Percentiles rank a stretch among this genome's conserved stretches.
These are phyloP conservation scores for Erigeron philadelphicus DNA, from an alignment of 140 eudicot genomes.

Conservation along the genomic window DNA sequence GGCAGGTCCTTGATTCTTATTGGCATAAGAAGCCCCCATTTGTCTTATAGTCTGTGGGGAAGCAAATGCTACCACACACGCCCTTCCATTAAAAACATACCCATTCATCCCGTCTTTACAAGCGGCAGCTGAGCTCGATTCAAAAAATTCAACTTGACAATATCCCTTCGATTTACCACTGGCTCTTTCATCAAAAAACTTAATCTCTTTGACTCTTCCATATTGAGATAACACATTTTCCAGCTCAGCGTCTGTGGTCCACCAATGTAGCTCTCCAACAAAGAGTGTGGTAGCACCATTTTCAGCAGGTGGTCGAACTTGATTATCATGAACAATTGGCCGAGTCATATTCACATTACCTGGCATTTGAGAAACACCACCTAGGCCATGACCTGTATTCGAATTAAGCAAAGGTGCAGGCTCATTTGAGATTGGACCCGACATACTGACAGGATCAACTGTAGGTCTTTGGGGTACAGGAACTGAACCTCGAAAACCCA, in stretches of 20 bases:
- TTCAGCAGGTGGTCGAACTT: slow-evolving; percentile 47
- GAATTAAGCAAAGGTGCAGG: slow-evolving; percentile 41
- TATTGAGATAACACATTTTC: slow-evolving; percentile 71
- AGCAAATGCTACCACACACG: slow-evolving; percentile 94
- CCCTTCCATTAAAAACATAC: slow-evolving; percentile 68
- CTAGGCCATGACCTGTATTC: slow-evolving; percentile 34
- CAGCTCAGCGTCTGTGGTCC: slow-evolving; percentile 97
- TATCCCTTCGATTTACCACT: slow-evolving; percentile 96
- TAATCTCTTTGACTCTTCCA: slow-evolving; percentile 85
- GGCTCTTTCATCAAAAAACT: slow-evolving; percentile 90
- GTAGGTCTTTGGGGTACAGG: slow-evolving; percentile 36
- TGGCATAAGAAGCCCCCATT: slow-evolving; percentile 70
- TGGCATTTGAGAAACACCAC: slow-evolving; percentile 44
- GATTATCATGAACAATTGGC: slow-evolving; percentile 37
- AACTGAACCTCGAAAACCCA: slow-evolving; percentile 56
- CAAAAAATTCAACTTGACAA: slow-evolving; percentile 89
- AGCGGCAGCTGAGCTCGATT: slow-evolving; percentile 60
- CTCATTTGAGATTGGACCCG: slow-evolving; percentile 34
- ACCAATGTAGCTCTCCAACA: slow-evolving; percentile 96
- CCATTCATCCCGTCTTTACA: slow-evolving; percentile 96
- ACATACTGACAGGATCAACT: slow-evolving; percentile 29
- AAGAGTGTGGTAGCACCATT: slow-evolving; percentile 72
- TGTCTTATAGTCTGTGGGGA: slow-evolving; percentile 73
- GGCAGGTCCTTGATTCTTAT: slow-evolving; percentile 55
- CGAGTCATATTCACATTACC: slow-evolving; percentile 33